Conservation (phyloP, 768 basidiomycete species). For the Phallus indusiatus region DNA sequence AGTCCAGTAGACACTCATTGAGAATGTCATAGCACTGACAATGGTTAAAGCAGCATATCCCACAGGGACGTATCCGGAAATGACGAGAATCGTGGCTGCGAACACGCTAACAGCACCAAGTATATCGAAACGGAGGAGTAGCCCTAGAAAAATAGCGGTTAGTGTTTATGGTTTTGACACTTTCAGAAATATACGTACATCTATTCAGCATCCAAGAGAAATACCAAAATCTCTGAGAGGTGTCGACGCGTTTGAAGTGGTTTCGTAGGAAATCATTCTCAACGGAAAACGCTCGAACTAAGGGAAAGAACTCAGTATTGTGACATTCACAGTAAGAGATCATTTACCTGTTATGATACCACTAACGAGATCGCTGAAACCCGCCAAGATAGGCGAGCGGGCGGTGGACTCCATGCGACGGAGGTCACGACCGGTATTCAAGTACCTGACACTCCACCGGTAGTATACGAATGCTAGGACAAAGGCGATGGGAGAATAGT, state of each 20-base stretch:
- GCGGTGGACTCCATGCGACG: conserved; percentile 28
- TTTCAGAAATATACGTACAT: background rate
- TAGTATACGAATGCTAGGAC: conserved; percentile 6
- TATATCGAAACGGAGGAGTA: conserved; percentile 23
- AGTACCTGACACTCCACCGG: conserved; percentile 13
- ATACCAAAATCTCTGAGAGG: conserved; percentile 13
- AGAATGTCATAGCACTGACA: conserved; percentile 14
- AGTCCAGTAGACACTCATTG: conserved; percentile 12
- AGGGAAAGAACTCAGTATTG: conserved; percentile 12
- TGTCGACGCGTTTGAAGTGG: conserved; percentile 9
- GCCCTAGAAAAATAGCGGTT: background rate
- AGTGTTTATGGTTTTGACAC: background rate
- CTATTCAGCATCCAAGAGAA: conserved; percentile 14
- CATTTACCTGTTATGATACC: conserved; percentile 10
- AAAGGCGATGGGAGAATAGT: conserved; percentile 6
- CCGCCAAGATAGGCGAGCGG: conserved; percentile 19
- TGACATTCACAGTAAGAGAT: background rate
- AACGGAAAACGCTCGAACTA: conserved; percentile 16
- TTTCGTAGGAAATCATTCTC: conserved; percentile 12
- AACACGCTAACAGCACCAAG: conserved; percentile 27
- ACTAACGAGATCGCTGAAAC: conserved; percentile 18
- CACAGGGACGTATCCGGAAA: conserved; percentile 21
- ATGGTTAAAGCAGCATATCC: conserved; percentile 13
- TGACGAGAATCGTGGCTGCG: conserved; percentile 25
- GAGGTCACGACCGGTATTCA: conserved; percentile 23